Percentiles rank a stretch among this genome's conserved stretches.
Conservation (phyloP, 1,139 yeast genomes). For the Kodamaea anthophila region DNA sequence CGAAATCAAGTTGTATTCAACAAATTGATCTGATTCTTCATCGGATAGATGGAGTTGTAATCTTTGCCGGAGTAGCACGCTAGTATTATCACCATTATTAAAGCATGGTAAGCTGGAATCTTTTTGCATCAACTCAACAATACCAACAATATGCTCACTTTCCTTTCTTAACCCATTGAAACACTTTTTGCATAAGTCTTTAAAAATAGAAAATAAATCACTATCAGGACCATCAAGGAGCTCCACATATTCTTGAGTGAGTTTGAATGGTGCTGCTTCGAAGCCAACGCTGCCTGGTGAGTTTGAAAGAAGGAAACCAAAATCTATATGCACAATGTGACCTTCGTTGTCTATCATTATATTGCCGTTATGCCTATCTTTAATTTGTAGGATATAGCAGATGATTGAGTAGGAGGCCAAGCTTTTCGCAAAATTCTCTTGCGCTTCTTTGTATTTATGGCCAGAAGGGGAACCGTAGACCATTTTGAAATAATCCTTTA, state of each 20-base stretch:
- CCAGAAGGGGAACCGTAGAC: constrained; percentile 62
- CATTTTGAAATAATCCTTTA: constrained; percentile 69
- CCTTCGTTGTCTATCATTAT: constrained; percentile 93
- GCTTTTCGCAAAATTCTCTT: constrained; percentile 75
- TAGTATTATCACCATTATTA: constrained; percentile 78
- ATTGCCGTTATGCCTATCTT: constrained; percentile 95
- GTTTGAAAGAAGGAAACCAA: constrained; percentile 86
- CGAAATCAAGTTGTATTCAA: constrained; percentile 65
- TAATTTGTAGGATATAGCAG: constrained; percentile 83
- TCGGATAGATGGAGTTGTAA: constrained; percentile 72
- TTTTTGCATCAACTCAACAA: constrained; percentile 90
- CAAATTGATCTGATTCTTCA: constrained; percentile 67
- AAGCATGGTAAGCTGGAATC: constrained; percentile 90
- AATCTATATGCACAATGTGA: constrained; percentile 91
- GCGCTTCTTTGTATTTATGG: constrained; percentile 59
- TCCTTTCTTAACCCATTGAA: constrained; percentile 67
- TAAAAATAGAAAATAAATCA: constrained; percentile 52
- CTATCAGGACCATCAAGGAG: constrained; percentile 74
- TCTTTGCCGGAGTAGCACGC: constrained; percentile 70
- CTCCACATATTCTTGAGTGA: constrained; percentile 83
- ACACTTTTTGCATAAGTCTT: constrained; percentile 57
- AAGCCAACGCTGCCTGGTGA: constrained; percentile 96
- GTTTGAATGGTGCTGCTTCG: constrained; percentile 94
- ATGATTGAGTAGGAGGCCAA: constrained; percentile 86
- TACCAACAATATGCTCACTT: constrained; percentile 63